These are phyloP conservation scores for Nakataea oryzae DNA, from an alignment of 2,329 filamentous ascomycete species.

Conservation along the genomic window DNA sequence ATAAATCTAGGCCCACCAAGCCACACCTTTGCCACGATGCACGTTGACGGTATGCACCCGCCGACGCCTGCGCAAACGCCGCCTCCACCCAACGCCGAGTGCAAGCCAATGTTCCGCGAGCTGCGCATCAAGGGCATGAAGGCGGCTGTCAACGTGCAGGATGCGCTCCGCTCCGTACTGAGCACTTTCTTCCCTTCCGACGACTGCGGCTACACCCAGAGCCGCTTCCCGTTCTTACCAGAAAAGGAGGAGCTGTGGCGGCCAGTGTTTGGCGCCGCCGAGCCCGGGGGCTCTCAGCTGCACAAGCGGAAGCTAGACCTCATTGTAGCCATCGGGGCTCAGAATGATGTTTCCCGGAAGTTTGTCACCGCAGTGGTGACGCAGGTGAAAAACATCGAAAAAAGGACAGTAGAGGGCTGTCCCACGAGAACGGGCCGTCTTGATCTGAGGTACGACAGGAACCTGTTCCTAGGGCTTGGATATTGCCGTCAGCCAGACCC, in stretches of 20 bases:
- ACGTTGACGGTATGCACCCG: slow-evolving; percentile 5
- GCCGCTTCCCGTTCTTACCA: slow-evolving; percentile 34
- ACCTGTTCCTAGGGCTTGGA: not conserved
- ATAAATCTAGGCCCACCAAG: not conserved
- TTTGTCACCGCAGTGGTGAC: slow-evolving; percentile 37
- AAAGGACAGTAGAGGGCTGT: slow-evolving; percentile 30
- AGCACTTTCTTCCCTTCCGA: slow-evolving; percentile 38
- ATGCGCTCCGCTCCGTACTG: slow-evolving; percentile 43
- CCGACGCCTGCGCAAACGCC: slow-evolving; percentile 13
- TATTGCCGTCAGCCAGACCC: not conserved
- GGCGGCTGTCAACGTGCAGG: slow-evolving; percentile 44
- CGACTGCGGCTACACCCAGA: slow-evolving; percentile 34
- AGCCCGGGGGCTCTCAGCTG: slow-evolving; percentile 7
- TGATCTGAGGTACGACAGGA: slow-evolving; percentile 40
- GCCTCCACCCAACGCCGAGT: slow-evolving; percentile 20
- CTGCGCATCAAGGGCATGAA: slow-evolving; percentile 28
- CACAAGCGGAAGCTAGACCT: slow-evolving; percentile 35
- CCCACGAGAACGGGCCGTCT: slow-evolving; percentile 42
- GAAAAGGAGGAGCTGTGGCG: slow-evolving; percentile 42
- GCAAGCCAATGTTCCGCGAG: slow-evolving; percentile 30
- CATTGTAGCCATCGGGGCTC: slow-evolving; percentile 49
- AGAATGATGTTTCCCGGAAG: slow-evolving; percentile 39
- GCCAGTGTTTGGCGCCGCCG: slow-evolving; percentile 34
- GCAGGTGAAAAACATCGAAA: slow-evolving; percentile 44
- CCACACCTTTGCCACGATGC: slow-evolving; percentile 4